Evolutionary conservation across 257 asterid species (phyloP).

Genomic region (Avicennia marina): DNA sequence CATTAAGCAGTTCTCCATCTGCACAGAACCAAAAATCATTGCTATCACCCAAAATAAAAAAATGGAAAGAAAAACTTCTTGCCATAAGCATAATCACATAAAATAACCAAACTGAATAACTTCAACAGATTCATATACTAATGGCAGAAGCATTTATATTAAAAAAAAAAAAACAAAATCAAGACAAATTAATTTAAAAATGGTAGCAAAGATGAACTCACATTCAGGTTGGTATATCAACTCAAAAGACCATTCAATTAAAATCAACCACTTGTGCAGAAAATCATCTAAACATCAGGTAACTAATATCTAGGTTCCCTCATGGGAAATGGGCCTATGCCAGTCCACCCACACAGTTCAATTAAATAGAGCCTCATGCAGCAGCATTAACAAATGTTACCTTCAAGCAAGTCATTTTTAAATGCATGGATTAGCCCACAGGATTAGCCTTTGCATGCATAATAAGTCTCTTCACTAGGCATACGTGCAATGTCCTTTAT

Average conservation of each 20-base stretch:
- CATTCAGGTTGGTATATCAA: too few species aligned
- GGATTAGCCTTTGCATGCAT: neutral
- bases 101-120: neutral
- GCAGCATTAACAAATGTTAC: too few species aligned
- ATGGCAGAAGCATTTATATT: neutral
- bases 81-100: too few species aligned
- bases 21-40: constrained; percentile 18
- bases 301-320: neutral
- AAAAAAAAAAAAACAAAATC: neutral
- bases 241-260: constrained; percentile 1
- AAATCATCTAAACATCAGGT: neutral
- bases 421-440: too few species aligned
- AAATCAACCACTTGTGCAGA: constrained; percentile 1
- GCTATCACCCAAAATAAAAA: too few species aligned
- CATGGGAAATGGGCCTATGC: too few species aligned
- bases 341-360: too few species aligned
- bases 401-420: too few species aligned
- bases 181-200: neutral
- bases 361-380: too few species aligned
- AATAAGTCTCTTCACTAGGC: neutral
- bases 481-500: too few species aligned
- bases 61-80: neutral
- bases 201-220: neutral
- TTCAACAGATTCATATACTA: neutral
- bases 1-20: constrained; percentile 70